These are phyloP conservation scores for Paecilomyces dactylethromorphus DNA, from an alignment of 2,329 filamentous ascomycete species.

Conservation along the genomic window DNA sequence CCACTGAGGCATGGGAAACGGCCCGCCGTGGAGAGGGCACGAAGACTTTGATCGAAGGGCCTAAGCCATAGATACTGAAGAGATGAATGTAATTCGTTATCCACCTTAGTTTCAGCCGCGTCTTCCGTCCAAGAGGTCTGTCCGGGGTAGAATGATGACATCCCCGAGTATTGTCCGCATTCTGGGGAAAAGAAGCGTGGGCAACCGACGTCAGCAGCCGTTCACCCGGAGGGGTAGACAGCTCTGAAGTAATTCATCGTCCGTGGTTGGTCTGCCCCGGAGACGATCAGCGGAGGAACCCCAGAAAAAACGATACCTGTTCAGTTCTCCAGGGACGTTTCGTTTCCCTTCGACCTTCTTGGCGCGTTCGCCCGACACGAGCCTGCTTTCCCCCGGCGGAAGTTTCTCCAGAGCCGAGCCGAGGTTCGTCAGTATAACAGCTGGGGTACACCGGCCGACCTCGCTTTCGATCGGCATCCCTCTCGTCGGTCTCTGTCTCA, in stretches of 20 bases:
- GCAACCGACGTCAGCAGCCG: background rate
- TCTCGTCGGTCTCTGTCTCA: background rate
- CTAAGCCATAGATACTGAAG: background rate
- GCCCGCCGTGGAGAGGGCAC: conserved; percentile 12
- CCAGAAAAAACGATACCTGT: background rate
- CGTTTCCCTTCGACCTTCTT: background rate
- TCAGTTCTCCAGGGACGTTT: background rate
- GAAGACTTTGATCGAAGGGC: conserved; percentile 17
- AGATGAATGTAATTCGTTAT: too few relatives aligned
- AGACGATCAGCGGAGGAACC: background rate
- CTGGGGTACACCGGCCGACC: background rate
- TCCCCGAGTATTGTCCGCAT: background rate
- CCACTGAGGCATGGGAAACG: conserved; percentile 26
- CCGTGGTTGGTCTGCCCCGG: background rate
- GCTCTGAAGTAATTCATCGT: background rate
- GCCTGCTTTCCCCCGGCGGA: background rate
- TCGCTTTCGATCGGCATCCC: background rate
- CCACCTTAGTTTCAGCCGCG: background rate
- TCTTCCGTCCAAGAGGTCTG: background rate
- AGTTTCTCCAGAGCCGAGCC: background rate
- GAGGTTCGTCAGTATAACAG: background rate
- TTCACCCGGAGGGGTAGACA: background rate
- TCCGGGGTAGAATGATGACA: background rate
- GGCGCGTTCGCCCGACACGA: background rate
- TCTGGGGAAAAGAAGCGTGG: background rate